Base-by-base conservation (phyloP, 257 asterid species). In the Galeopsis tetrahit region DNA sequence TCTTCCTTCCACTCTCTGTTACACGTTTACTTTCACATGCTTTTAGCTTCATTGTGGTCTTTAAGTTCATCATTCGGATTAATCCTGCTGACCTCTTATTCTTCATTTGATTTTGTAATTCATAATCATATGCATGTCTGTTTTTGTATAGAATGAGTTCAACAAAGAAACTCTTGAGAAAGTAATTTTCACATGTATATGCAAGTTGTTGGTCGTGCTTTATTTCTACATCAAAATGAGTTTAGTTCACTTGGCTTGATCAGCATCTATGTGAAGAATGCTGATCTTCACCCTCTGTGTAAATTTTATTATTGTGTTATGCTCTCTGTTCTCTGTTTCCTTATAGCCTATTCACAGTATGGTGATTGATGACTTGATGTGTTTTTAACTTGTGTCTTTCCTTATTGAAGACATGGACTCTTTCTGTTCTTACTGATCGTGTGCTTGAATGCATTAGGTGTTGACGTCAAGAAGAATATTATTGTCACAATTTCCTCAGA, bases 401-500 rank as follows among this genome's bases (percentile, higher is more conserved):
- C 7, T 51, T 53, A 34, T 31, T 51, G 35, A 53, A 66, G 67
- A 21, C 59, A 48, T 6, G 55, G 51, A 21, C 70, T 59, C 31
- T 44, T 62, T 53, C 14, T 4, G 53, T 56, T 14, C 69, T 75
- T 43, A 59, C 51, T 7, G 44, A 59, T 66, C 68, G 17, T 40
- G 11, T 75, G 4, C 52, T 71, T 72, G 63, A 17, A 53, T 81
- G 70, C 69, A 63, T 80, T 74, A 95, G 99, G 97, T 82, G 89
- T 92, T 66, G 96, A 92, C 62, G 96, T 90, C 82, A 95, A 90
- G 91, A 95, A 88, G 92, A 92, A 80, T 84, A 94, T 95, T 49
- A 78, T 88, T 60, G 82, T 95, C 79, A 84, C 96, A 42, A 75
- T 95, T 57, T 92, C 99, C 60, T 84, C 98, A 1, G 98, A 95